Conservation (phyloP, 1,139 yeast genomes). For the Yamadazyma sp. region DNA sequence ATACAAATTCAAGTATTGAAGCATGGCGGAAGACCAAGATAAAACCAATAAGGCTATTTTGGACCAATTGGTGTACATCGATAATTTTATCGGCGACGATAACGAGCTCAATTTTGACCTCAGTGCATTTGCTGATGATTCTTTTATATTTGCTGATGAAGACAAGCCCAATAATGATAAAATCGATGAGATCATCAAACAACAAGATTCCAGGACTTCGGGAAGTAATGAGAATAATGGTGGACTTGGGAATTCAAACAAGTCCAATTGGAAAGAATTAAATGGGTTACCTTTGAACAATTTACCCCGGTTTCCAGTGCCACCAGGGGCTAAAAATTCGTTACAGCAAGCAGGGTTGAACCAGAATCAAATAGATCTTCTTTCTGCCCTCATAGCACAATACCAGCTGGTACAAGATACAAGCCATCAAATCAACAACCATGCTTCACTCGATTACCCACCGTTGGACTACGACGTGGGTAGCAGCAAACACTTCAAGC, state of each 20-base stretch:
- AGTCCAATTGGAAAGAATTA: neutral
- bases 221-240: neutral
- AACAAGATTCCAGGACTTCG: neutral
- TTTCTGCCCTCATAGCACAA: conserved; percentile 71
- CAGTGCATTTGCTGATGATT: conserved; percentile 79
- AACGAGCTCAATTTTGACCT: conserved; percentile 70
- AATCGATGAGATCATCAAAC: conserved; percentile 12
- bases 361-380: conserved; percentile 67
- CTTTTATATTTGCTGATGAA: conserved; percentile 76
- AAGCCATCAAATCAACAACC: neutral
- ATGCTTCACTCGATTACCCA: neutral
- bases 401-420: conserved; percentile 43
- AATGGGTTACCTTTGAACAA: conserved; percentile 14
- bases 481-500: neutral
- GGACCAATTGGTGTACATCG: conserved; percentile 76
- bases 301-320: conserved; percentile 65
- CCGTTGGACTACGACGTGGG: neutral
- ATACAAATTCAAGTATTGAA: neutral
- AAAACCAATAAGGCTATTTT: conserved; percentile 46
- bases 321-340: conserved; percentile 68
- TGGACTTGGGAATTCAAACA: neutral
- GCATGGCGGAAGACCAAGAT: conserved; percentile 17
- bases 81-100: conserved; percentile 66
- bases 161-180: conserved; percentile 52
- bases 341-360: conserved; percentile 64